A percentile compares a stretch with the other conserved stretches of the same genome.
These are phyloP conservation scores for Diplodia mutila DNA, from an alignment of 2,329 filamentous ascomycete genomes.

Conservation along the genomic window DNA sequence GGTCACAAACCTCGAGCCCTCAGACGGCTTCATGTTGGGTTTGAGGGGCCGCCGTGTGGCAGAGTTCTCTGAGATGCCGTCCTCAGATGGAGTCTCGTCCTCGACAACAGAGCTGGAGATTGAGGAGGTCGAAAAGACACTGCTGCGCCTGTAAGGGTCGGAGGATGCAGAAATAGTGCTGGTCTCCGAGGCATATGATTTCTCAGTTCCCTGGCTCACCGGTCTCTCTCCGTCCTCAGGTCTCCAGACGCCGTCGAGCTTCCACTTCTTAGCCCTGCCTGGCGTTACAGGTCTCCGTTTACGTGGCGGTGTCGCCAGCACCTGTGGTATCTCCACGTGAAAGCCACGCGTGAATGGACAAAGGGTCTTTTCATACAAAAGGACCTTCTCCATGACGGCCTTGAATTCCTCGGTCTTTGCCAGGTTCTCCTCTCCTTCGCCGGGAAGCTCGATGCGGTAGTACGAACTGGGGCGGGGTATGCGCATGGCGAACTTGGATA, in stretches of 20 bases:
- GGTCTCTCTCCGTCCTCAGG: slow-evolving; percentile 46
- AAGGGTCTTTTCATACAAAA: slow-evolving; percentile 84
- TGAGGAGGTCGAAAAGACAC: slow-evolving; percentile 29
- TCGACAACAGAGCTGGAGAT: slow-evolving; percentile 37
- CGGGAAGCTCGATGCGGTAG: slow-evolving; percentile 86
- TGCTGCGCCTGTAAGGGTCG: slow-evolving; percentile 41
- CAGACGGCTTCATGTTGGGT: not conserved
- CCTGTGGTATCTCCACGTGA: slow-evolving; percentile 72
- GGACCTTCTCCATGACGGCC: slow-evolving; percentile 68
- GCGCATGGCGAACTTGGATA: slow-evolving; percentile 83
- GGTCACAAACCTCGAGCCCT: slow-evolving; percentile 12
- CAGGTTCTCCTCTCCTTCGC: slow-evolving; percentile 65
- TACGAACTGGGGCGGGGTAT: slow-evolving; percentile 76
- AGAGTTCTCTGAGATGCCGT: slow-evolving; percentile 3
- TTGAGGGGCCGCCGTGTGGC: not conserved
- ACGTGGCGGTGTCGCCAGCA: slow-evolving; percentile 62
- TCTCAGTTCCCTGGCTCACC: slow-evolving; percentile 36
- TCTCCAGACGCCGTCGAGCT: slow-evolving; percentile 52
- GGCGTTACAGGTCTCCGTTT: slow-evolving; percentile 69
- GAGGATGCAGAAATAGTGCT: slow-evolving; percentile 36
- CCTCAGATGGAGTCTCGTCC: slow-evolving; percentile 29
- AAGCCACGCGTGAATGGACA: slow-evolving; percentile 84
- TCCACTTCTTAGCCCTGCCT: slow-evolving; percentile 57
- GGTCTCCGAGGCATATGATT: slow-evolving; percentile 30
- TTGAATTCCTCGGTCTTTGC: slow-evolving; percentile 69